Percentiles rank a stretch among this genome's conserved stretches.
Evolutionary conservation across 1,139 yeast genomes (phyloP).

Genomic region (Kodamaea alishanica): DNA sequence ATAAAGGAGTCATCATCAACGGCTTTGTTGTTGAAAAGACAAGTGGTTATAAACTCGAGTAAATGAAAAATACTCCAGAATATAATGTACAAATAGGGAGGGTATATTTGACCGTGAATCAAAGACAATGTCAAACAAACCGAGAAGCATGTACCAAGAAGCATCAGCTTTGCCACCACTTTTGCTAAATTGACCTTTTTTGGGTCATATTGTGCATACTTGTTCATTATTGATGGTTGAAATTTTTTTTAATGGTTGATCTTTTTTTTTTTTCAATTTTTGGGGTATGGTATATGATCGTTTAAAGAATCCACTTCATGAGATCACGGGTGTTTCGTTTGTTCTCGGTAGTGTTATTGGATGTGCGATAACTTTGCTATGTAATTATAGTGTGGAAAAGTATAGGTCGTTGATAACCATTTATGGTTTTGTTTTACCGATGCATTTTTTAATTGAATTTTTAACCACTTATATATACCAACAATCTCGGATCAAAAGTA

Average conservation of each 20-base stretch:
- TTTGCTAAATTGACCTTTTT: constrained; percentile 28
- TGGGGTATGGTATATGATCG: constrained; percentile 13
- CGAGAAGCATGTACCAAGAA: constrained; percentile 28
- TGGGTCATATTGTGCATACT: constrained; percentile 22
- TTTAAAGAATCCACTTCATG: constrained; percentile 20
- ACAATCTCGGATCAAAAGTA: constrained; percentile 22
- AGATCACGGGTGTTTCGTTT: constrained; percentile 20
- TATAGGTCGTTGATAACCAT: constrained; percentile 10
- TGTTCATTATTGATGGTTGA: constrained; percentile 2
- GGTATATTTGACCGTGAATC: constrained; percentile 4
- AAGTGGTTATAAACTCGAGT: constrained; percentile 77
- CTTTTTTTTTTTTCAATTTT: neutral
- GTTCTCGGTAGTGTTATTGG: constrained; percentile 23
- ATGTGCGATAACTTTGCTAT: constrained; percentile 4
- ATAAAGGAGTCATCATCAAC: constrained; percentile 75
- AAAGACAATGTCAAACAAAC: constrained; percentile 9
- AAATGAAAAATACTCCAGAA: constrained; percentile 66
- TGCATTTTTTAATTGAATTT: constrained; percentile 32
- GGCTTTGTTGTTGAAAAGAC: constrained; percentile 61
- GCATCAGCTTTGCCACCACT: constrained; percentile 32
- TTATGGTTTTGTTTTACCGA: constrained; percentile 21
- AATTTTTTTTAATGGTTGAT: constrained; percentile 1
- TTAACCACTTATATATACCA: constrained; percentile 25
- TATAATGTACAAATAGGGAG: constrained; percentile 42
- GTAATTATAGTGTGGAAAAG: neutral